Conservation (phyloP, 495 filamentous ascomycete genomes). For the Talaromyces adpressus region DNA sequence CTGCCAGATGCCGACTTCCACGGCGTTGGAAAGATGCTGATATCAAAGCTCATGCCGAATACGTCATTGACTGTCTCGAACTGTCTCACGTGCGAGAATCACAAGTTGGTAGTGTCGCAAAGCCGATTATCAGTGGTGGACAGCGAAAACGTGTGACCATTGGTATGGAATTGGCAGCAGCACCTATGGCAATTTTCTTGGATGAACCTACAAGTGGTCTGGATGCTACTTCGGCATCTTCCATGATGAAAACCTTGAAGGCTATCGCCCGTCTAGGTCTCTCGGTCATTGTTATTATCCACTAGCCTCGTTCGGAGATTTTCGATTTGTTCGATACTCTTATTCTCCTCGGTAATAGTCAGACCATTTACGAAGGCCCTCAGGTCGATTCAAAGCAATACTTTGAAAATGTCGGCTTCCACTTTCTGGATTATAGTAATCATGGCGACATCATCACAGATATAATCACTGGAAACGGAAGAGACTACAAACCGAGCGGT, state of each 20-base stretch:
- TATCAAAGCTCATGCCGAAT: conserved; percentile 34
- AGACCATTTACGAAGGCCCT: conserved; percentile 65
- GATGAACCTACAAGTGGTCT: conserved; percentile 73
- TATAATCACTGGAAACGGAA: conserved; percentile 9
- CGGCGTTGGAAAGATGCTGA: conserved; percentile 13
- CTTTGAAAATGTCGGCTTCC: conserved; percentile 67
- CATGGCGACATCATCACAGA: conserved; percentile 17
- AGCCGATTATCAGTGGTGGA: conserved; percentile 73
- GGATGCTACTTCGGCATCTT: conserved; percentile 67
- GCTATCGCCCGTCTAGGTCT: conserved; percentile 63
- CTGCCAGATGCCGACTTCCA: conserved; percentile 38
- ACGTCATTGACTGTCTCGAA: conserved; percentile 33
- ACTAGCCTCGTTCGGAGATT: conserved; percentile 70
- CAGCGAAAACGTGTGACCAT: conserved; percentile 54
- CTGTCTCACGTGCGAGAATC: conserved; percentile 54
- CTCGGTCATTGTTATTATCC: conserved; percentile 66
- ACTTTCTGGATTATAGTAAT: conserved; percentile 16
- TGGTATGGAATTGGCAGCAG: conserved; percentile 49
- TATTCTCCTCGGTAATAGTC: conserved; percentile 61
- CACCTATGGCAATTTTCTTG: conserved; percentile 61
- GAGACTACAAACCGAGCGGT: conserved; percentile 8
- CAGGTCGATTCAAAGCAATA: conserved; percentile 54
- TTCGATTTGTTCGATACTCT: conserved; percentile 74
- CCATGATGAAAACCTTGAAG: conserved; percentile 52
- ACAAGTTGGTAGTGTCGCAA: conserved; percentile 59